Percentiles rank a stretch among this genome's conserved stretches.
Evolutionary conservation across 352 stramenopile genomes (phyloP).

Genomic region (Blastocystis sp.): DNA sequence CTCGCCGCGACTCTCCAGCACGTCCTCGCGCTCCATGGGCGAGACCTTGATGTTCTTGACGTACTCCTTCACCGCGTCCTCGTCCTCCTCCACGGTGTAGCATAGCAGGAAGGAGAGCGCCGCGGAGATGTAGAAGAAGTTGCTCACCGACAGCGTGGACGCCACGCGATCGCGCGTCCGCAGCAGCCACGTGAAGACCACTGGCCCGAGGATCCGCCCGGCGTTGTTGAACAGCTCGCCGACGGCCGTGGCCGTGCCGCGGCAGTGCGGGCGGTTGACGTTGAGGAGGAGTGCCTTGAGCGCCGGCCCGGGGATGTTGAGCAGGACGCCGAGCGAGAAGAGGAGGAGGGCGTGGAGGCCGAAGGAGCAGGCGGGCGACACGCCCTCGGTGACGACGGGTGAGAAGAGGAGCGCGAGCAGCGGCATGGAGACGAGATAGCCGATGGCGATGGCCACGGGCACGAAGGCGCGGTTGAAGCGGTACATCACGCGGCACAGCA

Average conservation of each 20-base stretch:
- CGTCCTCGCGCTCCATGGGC: background rate
- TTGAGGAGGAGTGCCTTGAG: background rate
- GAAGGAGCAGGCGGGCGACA: background rate
- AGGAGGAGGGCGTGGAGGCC: background rate
- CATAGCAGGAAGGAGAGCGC: slow-evolving; percentile 1
- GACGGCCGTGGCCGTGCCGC: background rate
- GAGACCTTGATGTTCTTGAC: slow-evolving; percentile 9
- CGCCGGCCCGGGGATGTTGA: background rate
- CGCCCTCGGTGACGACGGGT: background rate
- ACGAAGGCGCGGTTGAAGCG: background rate
- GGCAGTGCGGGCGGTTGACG: background rate
- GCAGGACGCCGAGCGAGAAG: background rate
- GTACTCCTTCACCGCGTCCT: slow-evolving; percentile 27
- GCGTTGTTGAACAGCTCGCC: background rate
- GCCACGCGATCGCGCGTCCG: background rate
- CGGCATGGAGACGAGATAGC: background rate
- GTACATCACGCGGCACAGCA: background rate
- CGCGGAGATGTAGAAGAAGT: slow-evolving; percentile 23
- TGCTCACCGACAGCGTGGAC: slow-evolving; percentile 13
- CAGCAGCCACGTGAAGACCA: background rate
- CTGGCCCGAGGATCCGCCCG: background rate
- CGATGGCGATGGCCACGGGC: background rate
- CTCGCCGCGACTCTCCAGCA: background rate
- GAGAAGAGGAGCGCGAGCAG: background rate
- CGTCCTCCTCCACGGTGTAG: slow-evolving; percentile 4